phyloP scores from a whole-genome alignment of 1,139 yeast genomes.

The Torulaspora globosa region DNA sequence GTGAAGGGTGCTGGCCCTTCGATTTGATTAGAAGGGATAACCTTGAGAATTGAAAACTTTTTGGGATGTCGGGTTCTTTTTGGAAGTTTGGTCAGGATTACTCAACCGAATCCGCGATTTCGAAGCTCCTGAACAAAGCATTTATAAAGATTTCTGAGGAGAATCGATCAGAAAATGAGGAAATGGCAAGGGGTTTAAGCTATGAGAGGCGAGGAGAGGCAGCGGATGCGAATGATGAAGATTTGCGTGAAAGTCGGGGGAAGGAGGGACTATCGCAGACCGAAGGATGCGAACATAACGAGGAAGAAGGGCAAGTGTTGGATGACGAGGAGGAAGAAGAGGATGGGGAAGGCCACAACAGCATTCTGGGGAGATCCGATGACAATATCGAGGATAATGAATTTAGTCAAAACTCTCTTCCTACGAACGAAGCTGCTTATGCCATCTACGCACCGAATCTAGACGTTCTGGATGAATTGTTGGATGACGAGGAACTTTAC shows the following conservation, averaged over 20 bases:
- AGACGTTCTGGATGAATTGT: conserved; percentile 54
- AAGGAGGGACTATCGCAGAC: conserved; percentile 5
- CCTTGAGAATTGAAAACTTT: background rate
- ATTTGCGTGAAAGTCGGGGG: background rate
- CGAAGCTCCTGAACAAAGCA: conserved; percentile 54
- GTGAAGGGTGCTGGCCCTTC: background rate
- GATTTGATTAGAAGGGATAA: background rate
- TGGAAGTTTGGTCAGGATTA: conserved; percentile 91
- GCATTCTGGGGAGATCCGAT: conserved; percentile 7
- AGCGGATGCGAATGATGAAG: background rate
- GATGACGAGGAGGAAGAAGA: conserved; percentile 17
- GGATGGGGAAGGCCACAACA: conserved; percentile 18
- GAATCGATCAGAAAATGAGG: conserved; percentile 17
- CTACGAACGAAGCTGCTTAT: conserved; percentile 34
- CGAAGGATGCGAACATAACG: conserved; percentile 20
- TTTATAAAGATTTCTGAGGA: conserved; percentile 35
- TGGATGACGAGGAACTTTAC: conserved; percentile 81
- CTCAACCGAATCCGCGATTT: conserved; percentile 68
- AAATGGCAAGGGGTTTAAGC: background rate
- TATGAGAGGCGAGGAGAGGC: conserved; percentile 12
- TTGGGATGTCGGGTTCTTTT: conserved; percentile 64
- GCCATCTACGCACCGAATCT: conserved; percentile 38
- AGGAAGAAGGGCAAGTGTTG: conserved; percentile 17
- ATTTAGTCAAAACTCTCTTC: conserved; percentile 27
- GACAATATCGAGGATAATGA: conserved; percentile 20